Evolutionary conservation across 2,329 filamentous ascomycete species (phyloP), one percentile per base, ranked within the genome.

Genomic region (Parascedosporium putredinis): DNA sequence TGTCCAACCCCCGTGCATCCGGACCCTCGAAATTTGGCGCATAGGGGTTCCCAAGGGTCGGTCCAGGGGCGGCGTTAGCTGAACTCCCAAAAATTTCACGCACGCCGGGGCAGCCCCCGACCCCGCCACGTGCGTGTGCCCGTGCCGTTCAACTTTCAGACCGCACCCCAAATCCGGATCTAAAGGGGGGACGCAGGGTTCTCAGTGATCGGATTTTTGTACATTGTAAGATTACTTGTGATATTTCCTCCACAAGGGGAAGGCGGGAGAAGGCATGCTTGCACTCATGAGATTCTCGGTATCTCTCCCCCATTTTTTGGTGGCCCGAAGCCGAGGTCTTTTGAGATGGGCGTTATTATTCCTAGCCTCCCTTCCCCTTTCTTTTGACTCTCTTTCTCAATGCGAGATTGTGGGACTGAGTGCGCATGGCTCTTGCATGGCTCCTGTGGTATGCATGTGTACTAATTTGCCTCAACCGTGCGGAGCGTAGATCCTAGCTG

Each of bases 391-490:
- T n/a, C n/a, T n/a, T n/a, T n/a, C n/a, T n/a, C n/a, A n/a, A n/a
- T n/a, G n/a, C n/a, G n/a, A n/a, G n/a, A n/a, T 36, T 3, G 33
- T 36, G 10, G 27, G 14, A 6, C 20, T 16, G 33, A 18, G 33
- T 36, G n/a, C n/a, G n/a, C n/a, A 36, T 14, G 20, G n/a, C n/a
- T 16, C 20, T 42, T 42, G 23, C 38, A 20, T 40, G 25, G 14
- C 23, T 23, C 8, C 16, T 43, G 47, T 49, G 12, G 47, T 20
- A 55, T 55, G 25, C 18, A 47, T 29, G 45, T 45, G 36, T 25
- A 33, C 40, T 45, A 43, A 12, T 16, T 12, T 23, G 24, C 38
- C 23, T 20, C 23, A n/a, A 22, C 16, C 23, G 23, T 42, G 38
- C 8, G 38, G 38, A 23, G 10, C 38, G 23, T 10, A 31, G 8